Evolutionary conservation across 805 yeast genomes (phyloP).

Genomic region (Novakomyces olei): DNA sequence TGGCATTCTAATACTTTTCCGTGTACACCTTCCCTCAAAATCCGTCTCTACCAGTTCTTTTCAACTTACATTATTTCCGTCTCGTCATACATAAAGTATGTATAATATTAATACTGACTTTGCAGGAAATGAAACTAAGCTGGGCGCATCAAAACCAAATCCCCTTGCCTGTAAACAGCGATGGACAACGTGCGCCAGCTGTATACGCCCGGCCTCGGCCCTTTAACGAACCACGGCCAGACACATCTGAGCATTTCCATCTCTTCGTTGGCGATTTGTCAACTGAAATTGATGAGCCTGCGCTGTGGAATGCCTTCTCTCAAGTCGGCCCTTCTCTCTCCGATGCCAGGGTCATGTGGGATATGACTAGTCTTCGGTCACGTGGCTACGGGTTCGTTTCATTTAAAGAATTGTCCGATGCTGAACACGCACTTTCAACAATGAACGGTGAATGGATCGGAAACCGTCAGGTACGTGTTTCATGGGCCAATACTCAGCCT

Average conservation of each 20-base stretch:
- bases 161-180: too few relatives aligned
- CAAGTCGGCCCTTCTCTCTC: slow-evolving; percentile 36
- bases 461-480: slow-evolving; percentile 60
- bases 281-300: slow-evolving; percentile 61
- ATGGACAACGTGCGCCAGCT: too few relatives aligned
- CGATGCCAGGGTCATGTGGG: slow-evolving; percentile 94
- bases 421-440: slow-evolving; percentile 44
- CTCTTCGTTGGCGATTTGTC: slow-evolving; percentile 74
- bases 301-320: slow-evolving; percentile 33
- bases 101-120: neutral
- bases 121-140: slow-evolving; percentile 36
- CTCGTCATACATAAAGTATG: too few relatives aligned
- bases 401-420: slow-evolving; percentile 42
- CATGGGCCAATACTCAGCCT: slow-evolving; percentile 75
- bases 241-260: slow-evolving; percentile 30
- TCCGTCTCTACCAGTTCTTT: too few relatives aligned
- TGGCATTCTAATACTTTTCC: too few relatives aligned
- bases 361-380: slow-evolving; percentile 38
- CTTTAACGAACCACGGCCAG: slow-evolving; percentile 4
- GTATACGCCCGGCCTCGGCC: slow-evolving; percentile 31
- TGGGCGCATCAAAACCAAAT: slow-evolving; percentile 78
- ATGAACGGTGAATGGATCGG: slow-evolving; percentile 56
- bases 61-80: too few relatives aligned
- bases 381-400: slow-evolving; percentile 84
- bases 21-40: too few relatives aligned